Percentiles rank a stretch among this genome's conserved stretches.
phyloP scores from a whole-genome alignment of 768 basidiomycete species.

The Pleurotus giganteus region DNA sequence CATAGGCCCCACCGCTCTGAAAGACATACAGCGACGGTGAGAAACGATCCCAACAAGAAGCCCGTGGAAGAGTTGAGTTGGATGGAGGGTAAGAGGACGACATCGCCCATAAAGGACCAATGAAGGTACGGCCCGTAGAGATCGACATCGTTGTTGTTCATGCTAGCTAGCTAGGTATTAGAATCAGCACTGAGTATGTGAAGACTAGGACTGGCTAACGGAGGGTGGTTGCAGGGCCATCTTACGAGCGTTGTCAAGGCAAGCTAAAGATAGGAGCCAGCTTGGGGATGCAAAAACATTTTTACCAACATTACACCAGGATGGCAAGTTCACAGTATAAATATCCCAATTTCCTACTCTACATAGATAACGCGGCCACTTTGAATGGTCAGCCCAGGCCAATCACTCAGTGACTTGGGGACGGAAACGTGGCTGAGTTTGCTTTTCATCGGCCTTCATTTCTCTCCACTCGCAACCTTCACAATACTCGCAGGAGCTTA shows the following conservation, averaged over 20 bases:
- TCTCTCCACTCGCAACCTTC: constrained; percentile 82
- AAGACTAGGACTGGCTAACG: not conserved
- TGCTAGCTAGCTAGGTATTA: not conserved
- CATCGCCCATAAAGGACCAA: constrained; percentile 38
- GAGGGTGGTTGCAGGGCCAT: not conserved
- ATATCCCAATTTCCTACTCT: too few relatives aligned
- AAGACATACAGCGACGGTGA: constrained; percentile 49
- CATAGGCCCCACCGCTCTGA: constrained; percentile 49
- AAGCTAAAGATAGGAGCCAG: too few relatives aligned
- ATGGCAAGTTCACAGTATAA: too few relatives aligned
- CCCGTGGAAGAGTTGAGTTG: constrained; percentile 44
- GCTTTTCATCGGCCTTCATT: constrained; percentile 41
- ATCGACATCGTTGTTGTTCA: constrained; percentile 5
- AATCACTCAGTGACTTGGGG: not conserved
- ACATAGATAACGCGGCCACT: too few relatives aligned
- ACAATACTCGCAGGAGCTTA: constrained; percentile 70
- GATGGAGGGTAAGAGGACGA: constrained; percentile 37
- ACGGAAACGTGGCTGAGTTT: not conserved
- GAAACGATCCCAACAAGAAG: constrained; percentile 44
- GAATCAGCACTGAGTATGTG: not conserved
- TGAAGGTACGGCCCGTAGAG: constrained; percentile 27
- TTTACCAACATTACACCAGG: too few relatives aligned
- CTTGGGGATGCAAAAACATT: too few relatives aligned
- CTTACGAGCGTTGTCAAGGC: too few relatives aligned
- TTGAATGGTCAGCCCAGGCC: not conserved